Percentiles rank a stretch among this genome's conserved stretches.
These are phyloP conservation scores for Curvularia verruculosa DNA, from an alignment of 2,329 filamentous ascomycete species.

Conservation along the genomic window DNA sequence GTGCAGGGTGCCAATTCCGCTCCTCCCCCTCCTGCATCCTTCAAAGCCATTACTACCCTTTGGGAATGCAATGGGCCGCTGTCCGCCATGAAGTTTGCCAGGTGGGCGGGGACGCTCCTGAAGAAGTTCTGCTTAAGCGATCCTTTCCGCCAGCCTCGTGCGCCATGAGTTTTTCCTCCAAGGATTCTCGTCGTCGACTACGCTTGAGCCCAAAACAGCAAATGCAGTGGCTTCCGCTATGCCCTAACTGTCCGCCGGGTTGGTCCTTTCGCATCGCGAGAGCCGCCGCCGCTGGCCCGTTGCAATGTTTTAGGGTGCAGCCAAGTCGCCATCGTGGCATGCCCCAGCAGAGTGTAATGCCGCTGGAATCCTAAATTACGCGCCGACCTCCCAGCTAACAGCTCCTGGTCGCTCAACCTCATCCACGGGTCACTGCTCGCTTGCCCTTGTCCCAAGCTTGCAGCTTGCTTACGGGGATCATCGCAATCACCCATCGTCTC, in stretches of 20 bases:
- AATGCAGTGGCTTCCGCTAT: conserved; percentile 23
- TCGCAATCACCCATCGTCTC: conserved; percentile 20
- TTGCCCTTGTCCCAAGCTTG: conserved; percentile 9
- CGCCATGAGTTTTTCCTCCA: conserved; percentile 1
- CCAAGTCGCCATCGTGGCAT: conserved; percentile 3
- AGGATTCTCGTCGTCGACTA: conserved; percentile 1
- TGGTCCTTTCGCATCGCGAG: conserved; percentile 17
- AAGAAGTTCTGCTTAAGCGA: conserved; percentile 11
- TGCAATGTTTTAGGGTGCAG: conserved; percentile 4
- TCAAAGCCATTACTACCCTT: conserved; percentile 34
- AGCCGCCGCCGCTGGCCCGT: conserved; percentile 12
- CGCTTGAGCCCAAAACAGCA: conserved; percentile 32
- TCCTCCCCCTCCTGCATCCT: conserved; percentile 15
- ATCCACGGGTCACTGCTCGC: conserved; percentile 12
- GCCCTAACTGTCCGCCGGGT: conserved; percentile 8
- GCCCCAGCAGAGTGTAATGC: conserved; percentile 5
- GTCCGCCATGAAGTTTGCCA: not conserved
- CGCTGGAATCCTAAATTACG: conserved; percentile 8
- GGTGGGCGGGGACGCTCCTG: conserved; percentile 5
- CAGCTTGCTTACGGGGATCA: conserved; percentile 8
- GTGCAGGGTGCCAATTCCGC: conserved; percentile 1
- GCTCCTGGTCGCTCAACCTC: conserved; percentile 6
- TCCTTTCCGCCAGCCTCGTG: conserved; percentile 17
- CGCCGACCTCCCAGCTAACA: conserved; percentile 13
- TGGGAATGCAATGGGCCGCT: conserved; percentile 22